Evolutionary conservation across 768 basidiomycete genomes (phyloP), one percentile per base, ranked within the genome.

Genomic region (Hericium rajendrae): DNA sequence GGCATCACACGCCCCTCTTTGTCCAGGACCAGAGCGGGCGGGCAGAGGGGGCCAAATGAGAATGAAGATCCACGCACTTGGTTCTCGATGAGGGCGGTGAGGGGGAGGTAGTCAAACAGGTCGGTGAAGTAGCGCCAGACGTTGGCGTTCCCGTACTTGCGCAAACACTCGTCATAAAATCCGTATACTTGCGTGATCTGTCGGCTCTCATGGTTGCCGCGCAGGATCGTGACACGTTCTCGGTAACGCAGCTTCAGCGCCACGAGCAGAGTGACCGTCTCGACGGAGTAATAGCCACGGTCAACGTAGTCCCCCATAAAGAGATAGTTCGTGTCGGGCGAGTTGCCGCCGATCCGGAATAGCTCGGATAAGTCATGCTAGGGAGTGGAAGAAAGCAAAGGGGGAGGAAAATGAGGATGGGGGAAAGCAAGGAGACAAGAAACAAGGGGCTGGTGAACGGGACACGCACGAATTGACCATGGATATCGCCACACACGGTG

Each of bases 291-390:
- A 78, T 97, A 99, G 18, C 95, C 95, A 68, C 94, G 85, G 76
- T 97, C 97, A 66, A 98, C 97, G 70, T 97, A 99, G 78, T 99
- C 97, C 28, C 97, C 97, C 97, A 99, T 99, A 78, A 98, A 99
- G 66, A 99, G 88, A 73, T 99, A 99, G 75, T 97, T 99, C 63
- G 97, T 99, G 73, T 97, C 94, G 48, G 97, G 97, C 13, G 92
- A 95, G 75, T 97, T 95, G 52, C 97, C 97, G 54, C 97, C 97
- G 69, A 98, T 97, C 56, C 94, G 86, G 75, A 99, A 97, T 43
- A 98, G 86, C 71, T 99, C 97, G 57, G 94, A 95, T 56, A 99
- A 88, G 78, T 99, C 97, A 74, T 99, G 97, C 95, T 99, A 76
- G 66, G 65, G 26, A 24, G 48, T 37, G 56, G 22, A 28, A 56